These are phyloP conservation scores for Phtheirospermum japonicum DNA, from an alignment of 257 asterid genomes.

Conservation along the genomic window DNA sequence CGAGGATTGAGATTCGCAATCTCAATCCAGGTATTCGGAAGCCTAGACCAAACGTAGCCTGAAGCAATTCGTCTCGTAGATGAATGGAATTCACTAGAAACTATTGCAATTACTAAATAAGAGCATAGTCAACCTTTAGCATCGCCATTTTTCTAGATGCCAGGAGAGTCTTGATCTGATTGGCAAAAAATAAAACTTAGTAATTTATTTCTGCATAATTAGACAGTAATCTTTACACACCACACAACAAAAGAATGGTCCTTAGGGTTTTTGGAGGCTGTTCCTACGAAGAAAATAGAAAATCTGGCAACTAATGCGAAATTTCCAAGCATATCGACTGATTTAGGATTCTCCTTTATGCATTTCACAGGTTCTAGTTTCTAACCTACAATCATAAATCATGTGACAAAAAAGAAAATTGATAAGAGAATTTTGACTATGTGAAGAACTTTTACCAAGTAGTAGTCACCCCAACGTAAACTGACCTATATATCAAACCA, in stretches of 20 bases:
- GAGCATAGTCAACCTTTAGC: constrained; percentile 2
- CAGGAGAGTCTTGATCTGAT: background rate
- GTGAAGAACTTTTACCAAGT: background rate
- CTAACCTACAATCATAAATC: background rate
- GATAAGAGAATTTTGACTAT: background rate
- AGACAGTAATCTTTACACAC: background rate
- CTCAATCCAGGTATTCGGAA: too few species aligned
- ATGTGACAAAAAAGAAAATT: background rate
- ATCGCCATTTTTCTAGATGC: background rate
- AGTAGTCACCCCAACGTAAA: background rate
- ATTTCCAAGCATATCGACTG: constrained; percentile 5
- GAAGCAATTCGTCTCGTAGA: background rate
- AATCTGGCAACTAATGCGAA: background rate
- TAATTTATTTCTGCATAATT: constrained; percentile 5
- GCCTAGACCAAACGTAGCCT: too few species aligned
- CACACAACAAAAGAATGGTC: background rate
- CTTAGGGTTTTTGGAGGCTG: background rate
- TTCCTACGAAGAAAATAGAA: constrained; percentile 9
- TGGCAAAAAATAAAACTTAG: background rate
- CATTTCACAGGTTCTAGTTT: constrained; percentile 4
- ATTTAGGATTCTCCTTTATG: background rate
- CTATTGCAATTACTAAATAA: constrained; percentile 8
- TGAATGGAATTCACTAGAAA: background rate
- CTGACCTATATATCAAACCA: background rate
- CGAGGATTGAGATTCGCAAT: too few species aligned